Conservation (phyloP, 768 basidiomycete genomes). For the Termitomyces sp. region DNA sequence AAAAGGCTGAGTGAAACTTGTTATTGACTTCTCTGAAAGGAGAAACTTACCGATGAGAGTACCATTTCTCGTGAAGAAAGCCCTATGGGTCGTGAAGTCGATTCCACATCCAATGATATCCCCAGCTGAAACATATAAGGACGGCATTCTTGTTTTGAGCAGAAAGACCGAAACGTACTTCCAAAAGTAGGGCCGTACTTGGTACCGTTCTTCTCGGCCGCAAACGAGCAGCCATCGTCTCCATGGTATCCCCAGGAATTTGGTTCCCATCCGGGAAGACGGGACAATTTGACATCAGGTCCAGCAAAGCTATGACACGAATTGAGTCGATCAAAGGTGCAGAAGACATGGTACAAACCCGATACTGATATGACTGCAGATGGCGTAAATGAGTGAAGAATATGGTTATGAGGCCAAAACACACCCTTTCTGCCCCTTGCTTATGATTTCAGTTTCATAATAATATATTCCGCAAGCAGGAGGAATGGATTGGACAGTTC, state of each 20-base stretch:
- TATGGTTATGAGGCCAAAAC: constrained; percentile 18
- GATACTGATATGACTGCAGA: constrained; percentile 67
- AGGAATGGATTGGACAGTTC: constrained; percentile 75
- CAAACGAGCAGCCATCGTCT: constrained; percentile 80
- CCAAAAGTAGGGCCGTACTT: constrained; percentile 78
- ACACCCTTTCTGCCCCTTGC: constrained; percentile 79
- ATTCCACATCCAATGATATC: constrained; percentile 92
- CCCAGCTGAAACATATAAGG: constrained; percentile 46
- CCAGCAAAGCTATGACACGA: constrained; percentile 54
- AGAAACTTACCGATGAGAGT: constrained; percentile 48
- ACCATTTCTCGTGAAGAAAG: constrained; percentile 92
- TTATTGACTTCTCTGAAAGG: not conserved
- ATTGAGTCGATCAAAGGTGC: constrained; percentile 1
- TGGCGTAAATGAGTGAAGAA: constrained; percentile 14
- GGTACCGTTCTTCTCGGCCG: constrained; percentile 65
- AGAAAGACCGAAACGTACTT: constrained; percentile 41
- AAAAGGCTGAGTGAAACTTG: not conserved
- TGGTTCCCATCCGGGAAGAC: constrained; percentile 82
- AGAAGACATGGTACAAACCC: constrained; percentile 45
- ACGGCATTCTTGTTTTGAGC: not conserved
- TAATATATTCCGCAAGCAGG: constrained; percentile 90
- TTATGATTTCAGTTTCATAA: constrained; percentile 83
- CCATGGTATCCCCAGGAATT: constrained; percentile 91
- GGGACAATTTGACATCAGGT: constrained; percentile 56
- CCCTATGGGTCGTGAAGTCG: constrained; percentile 74